Evolutionary conservation across 202 grass and related monocot genomes (phyloP), one percentile per base, ranked within the genome.

Genomic region (Saccharum hybrid): DNA sequence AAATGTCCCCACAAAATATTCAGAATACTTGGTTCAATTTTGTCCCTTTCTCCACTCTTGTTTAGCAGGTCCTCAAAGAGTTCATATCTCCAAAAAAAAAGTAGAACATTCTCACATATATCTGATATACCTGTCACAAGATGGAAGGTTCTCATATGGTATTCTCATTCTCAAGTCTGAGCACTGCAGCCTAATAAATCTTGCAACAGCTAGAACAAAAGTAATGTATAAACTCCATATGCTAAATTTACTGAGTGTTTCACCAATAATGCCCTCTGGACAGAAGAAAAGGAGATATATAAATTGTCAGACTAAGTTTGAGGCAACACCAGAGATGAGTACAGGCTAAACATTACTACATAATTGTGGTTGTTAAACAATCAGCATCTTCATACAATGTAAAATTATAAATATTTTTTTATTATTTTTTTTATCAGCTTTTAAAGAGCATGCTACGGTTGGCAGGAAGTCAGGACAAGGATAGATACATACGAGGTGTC

Each of bases 181-280:
- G 82, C 95, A 98, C 79, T 98, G 95, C 43, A 98, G 89, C 91
- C 95, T 94, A 65, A 98, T 98, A 91, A 98, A 98, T 88, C 95
- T 90, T 33, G 92, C 95, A 85, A 98, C 95, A 69, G 95, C 95
- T 88, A 98, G 86, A 26, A 98, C 95, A 92, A 98, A 98, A 64
- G 95, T 98, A 80, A 95, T 92, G 75, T 98, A 98, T 73, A 98
- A 86, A 86, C 95, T 98, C 95, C 95, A 98, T 69, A 98, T 98
- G 95, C 95, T 98, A 78, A 98, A 98, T 83, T 98, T 98, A 91
- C 95, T 98, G 9, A 98, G 82, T 63, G 92, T 95, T 83, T 95
- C 95, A 83, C 95, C 95, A 93, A 98, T 91, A 93, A 98, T 94
- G 62, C 95, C 95, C 89, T 98, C 95, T 98, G 95, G 40, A 51